These are phyloP conservation scores for Arctium lappa DNA, from an alignment of 129 eudicot genomes.

Conservation along the genomic window DNA sequence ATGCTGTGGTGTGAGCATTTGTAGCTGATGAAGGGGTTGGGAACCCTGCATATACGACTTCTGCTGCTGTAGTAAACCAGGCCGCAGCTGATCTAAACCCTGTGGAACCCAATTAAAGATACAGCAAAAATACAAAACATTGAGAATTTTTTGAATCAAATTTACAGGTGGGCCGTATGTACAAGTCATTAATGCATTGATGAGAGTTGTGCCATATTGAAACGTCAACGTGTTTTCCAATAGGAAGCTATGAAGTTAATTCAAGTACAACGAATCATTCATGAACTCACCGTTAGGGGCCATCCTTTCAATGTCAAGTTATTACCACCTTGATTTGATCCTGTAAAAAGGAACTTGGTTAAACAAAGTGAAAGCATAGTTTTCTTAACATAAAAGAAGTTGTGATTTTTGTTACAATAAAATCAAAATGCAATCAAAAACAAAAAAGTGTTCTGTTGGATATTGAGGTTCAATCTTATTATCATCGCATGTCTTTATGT, in stretches of 20 bases:
- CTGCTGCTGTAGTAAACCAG: slow-evolving; percentile 80
- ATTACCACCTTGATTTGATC: slow-evolving; percentile 74
- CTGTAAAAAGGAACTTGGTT: slow-evolving; percentile 26
- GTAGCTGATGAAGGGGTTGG: slow-evolving; percentile 72
- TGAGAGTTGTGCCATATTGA: neutral
- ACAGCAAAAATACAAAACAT: neutral
- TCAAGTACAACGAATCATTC: neutral
- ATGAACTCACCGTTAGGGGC: slow-evolving; percentile 76
- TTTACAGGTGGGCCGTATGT: no score
- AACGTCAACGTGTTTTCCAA: no score
- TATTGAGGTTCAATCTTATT: no score
- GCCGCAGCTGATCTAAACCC: slow-evolving; percentile 71
- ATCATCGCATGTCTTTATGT: slow-evolving; percentile 4
- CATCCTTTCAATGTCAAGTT: slow-evolving; percentile 83
- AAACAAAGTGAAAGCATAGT: neutral
- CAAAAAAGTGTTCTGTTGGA: no score
- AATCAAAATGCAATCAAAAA: neutral
- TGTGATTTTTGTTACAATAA: neutral
- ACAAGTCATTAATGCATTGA: neutral
- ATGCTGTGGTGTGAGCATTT: slow-evolving; percentile 80
- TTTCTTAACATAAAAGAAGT: neutral
- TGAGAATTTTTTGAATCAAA: no score
- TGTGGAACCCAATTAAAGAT: neutral
- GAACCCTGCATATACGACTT: slow-evolving; percentile 73
- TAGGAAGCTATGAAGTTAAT: neutral